Evolutionary conservation across 257 asterid genomes (phyloP).

Genomic region (Solanum tacnaense): DNA sequence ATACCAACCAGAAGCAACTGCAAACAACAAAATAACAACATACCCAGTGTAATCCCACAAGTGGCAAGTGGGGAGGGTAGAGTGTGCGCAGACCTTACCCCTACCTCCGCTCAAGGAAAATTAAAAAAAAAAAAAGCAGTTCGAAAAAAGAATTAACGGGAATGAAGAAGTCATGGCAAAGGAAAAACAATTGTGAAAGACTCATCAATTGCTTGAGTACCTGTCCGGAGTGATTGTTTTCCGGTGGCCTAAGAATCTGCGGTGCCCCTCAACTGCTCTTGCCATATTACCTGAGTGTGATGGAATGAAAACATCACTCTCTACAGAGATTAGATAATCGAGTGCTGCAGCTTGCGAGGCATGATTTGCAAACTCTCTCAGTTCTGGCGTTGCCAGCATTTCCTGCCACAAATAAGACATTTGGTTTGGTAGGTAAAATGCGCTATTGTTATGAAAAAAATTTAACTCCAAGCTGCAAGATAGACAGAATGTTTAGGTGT

Average conservation of each 20-base stretch:
- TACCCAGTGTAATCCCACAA: background rate
- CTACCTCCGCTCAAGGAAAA: background rate
- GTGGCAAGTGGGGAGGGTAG: background rate
- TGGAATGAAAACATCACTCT: conserved; percentile 79
- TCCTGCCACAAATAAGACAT: conserved; percentile 48
- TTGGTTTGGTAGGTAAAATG: conserved; percentile 3
- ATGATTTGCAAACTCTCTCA: conserved; percentile 47
- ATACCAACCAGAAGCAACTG: background rate
- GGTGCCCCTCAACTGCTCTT: conserved; percentile 89
- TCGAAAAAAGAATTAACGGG: background rate
- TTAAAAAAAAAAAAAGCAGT: background rate
- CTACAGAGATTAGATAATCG: conserved; percentile 72
- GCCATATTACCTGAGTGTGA: conserved; percentile 98
- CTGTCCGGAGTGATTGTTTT: conserved; percentile 87
- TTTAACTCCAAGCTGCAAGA: background rate
- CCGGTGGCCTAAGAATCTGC: conserved; percentile 71
- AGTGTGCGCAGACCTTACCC: too few species aligned
- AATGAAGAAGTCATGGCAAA: background rate
- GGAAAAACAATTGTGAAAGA: background rate
- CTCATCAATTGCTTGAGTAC: conserved; percentile 13
- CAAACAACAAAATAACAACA: background rate
- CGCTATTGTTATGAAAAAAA: background rate
- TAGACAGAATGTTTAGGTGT: background rate
- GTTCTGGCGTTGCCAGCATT: conserved; percentile 66
- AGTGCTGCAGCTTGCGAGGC: conserved; percentile 95